These are phyloP conservation scores for Populus hybrid DNA, from an alignment of 441 rosid species.

Conservation along the genomic window DNA sequence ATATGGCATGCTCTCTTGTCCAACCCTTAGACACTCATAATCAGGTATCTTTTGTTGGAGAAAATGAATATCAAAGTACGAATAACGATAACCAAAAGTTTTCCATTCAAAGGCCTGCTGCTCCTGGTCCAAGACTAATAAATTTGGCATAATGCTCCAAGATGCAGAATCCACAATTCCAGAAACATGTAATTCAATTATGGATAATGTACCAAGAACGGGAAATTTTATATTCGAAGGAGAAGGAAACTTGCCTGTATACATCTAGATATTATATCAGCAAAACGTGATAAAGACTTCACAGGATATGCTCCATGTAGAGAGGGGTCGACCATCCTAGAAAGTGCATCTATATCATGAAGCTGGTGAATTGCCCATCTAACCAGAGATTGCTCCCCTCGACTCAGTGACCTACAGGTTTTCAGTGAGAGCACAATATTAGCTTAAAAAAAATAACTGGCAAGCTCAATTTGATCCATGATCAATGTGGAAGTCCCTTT, in stretches of 20 bases:
- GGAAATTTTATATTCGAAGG: neutral
- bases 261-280: slow-evolving; percentile 85
- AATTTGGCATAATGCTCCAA: neutral
- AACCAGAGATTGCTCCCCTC: slow-evolving; percentile 77
- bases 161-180: neutral
- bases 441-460: slow-evolving; percentile 3
- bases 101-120: neutral
- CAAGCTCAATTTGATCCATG: slow-evolving; percentile 1
- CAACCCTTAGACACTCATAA: too few species aligned
- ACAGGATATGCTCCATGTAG: slow-evolving; percentile 61
- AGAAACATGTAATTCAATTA: neutral
- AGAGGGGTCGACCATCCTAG: slow-evolving; percentile 80
- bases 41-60: neutral
- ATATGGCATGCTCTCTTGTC: neutral
- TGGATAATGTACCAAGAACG: neutral
- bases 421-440: slow-evolving; percentile 8
- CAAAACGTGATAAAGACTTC: slow-evolving; percentile 87
- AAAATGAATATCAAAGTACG: neutral
- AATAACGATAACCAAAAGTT: neutral
- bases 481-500: neutral
- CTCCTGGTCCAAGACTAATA: neutral
- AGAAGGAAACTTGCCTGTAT: slow-evolving; percentile 52
- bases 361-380: slow-evolving; percentile 88
- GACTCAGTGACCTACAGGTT: slow-evolving; percentile 53
- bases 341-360: slow-evolving; percentile 77